Conservation (phyloP, 2,329 filamentous ascomycete species). For the Cercospora sojina region DNA sequence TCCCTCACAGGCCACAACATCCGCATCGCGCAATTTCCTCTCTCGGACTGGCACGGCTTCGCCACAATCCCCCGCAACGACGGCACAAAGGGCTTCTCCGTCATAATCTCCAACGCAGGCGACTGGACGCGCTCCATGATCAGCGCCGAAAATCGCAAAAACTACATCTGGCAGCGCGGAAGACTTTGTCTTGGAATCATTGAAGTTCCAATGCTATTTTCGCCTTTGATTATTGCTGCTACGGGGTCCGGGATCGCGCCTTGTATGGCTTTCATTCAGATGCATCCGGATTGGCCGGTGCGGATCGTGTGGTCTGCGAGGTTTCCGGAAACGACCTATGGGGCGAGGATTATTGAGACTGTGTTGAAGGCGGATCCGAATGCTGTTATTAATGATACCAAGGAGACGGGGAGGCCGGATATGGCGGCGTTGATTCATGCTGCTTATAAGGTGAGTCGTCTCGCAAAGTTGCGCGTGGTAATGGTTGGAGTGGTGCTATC, state of each 20-base stretch:
- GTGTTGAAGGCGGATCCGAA: conserved; percentile 61
- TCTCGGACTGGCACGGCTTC: conserved; percentile 71
- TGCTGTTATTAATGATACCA: conserved; percentile 69
- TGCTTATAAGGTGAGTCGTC: conserved; percentile 45
- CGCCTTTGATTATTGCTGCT: conserved; percentile 63
- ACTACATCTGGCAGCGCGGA: conserved; percentile 65
- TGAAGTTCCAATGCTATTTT: conserved; percentile 65
- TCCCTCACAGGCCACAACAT: conserved; percentile 45
- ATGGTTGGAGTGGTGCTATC: not conserved
- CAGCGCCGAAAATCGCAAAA: conserved; percentile 53
- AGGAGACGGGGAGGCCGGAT: conserved; percentile 58
- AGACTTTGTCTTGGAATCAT: conserved; percentile 66
- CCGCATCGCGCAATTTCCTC: conserved; percentile 27
- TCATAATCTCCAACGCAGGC: conserved; percentile 69
- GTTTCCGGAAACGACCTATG: conserved; percentile 62
- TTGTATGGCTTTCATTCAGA: conserved; percentile 61
- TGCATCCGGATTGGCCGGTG: conserved; percentile 46
- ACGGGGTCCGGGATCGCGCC: conserved; percentile 74
- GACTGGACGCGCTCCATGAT: conserved; percentile 71
- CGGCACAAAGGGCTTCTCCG: conserved; percentile 58
- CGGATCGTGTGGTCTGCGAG: conserved; percentile 70
- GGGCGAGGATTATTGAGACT: conserved; percentile 54
- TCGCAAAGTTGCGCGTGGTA: not conserved
- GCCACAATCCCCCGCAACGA: conserved; percentile 66
- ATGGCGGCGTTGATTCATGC: conserved; percentile 57